Evolutionary conservation across 768 basidiomycete species (phyloP).

Genomic region (Lactarius pseudohatsudake): DNA sequence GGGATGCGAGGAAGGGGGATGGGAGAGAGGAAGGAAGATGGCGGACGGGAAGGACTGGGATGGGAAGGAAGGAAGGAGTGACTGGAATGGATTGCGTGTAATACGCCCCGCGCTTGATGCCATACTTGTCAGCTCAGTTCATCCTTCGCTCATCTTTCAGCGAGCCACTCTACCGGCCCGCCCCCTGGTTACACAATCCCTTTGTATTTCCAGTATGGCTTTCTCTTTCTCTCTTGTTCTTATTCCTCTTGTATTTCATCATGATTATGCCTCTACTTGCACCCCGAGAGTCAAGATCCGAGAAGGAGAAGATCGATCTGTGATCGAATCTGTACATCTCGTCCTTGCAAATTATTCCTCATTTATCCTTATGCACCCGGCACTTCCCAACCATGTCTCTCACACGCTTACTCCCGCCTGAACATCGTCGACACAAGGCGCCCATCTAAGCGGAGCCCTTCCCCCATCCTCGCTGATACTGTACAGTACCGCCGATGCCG

Average conservation of each 20-base stretch:
- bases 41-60: background rate
- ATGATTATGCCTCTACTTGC: background rate
- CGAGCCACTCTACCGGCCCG: background rate
- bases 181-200: constrained; percentile 1
- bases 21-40: background rate
- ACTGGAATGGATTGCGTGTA: background rate
- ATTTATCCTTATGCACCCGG: constrained; percentile 3
- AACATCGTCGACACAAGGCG: background rate
- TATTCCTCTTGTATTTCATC: background rate
- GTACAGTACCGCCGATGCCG: background rate
- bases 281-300: background rate
- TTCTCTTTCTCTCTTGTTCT: background rate
- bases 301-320: constrained; percentile 4
- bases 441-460: background rate
- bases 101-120: background rate
- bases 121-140: constrained; percentile 6
- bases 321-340: background rate
- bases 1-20: background rate
- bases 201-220: background rate
- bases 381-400: background rate
- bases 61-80: background rate
- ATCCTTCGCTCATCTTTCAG: background rate
- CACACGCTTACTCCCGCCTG: background rate
- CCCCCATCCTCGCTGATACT: background rate
- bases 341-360: background rate